A percentile compares a stretch with the other conserved stretches of the same genome.
These are phyloP conservation scores for Acanthamoeba castellanii DNA, from an alignment of 208 protist species.

Conservation along the genomic window DNA sequence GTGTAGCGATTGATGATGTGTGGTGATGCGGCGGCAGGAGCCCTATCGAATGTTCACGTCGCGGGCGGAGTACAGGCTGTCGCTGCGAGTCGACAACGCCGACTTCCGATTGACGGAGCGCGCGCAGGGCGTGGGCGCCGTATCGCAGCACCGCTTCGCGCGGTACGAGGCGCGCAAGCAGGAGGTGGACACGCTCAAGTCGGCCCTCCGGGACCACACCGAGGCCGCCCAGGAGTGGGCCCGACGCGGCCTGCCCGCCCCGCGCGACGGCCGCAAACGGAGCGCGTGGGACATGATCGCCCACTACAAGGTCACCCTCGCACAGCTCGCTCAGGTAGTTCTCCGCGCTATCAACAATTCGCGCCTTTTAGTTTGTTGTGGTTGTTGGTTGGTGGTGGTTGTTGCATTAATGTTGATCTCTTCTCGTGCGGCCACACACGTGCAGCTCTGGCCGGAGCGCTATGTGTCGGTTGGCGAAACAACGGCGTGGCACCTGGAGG, in stretches of 20 bases:
- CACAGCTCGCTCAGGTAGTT: not conserved
- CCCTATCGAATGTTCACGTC: conserved; percentile 91
- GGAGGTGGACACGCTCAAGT: conserved; percentile 11
- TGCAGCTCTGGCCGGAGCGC: not conserved
- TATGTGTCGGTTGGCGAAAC: not conserved
- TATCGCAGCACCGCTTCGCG: not conserved
- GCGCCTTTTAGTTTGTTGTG: too few relatives aligned
- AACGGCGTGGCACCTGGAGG: conserved; percentile 11
- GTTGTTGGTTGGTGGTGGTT: too few relatives aligned
- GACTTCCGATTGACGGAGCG: conserved; percentile 86
- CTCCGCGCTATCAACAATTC: not conserved
- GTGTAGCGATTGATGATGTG: not conserved
- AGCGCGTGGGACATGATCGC: conserved; percentile 57
- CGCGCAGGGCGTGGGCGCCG: conserved; percentile 21
- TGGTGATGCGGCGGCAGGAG: conserved; percentile 68
- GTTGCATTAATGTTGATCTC: too few relatives aligned
- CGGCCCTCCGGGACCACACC: not conserved
- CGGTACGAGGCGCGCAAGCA: not conserved
- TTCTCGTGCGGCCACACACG: not conserved
- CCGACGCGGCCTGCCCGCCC: not conserved
- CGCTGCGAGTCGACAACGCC: conserved; percentile 86
- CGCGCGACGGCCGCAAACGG: conserved; percentile 42
- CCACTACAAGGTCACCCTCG: conserved; percentile 51
- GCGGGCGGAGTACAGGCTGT: conserved; percentile 88
- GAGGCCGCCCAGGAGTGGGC: conserved; percentile 35